Evolutionary conservation across 2,329 filamentous ascomycete genomes (phyloP).

Genomic region (Xylaria hypoxylon): DNA sequence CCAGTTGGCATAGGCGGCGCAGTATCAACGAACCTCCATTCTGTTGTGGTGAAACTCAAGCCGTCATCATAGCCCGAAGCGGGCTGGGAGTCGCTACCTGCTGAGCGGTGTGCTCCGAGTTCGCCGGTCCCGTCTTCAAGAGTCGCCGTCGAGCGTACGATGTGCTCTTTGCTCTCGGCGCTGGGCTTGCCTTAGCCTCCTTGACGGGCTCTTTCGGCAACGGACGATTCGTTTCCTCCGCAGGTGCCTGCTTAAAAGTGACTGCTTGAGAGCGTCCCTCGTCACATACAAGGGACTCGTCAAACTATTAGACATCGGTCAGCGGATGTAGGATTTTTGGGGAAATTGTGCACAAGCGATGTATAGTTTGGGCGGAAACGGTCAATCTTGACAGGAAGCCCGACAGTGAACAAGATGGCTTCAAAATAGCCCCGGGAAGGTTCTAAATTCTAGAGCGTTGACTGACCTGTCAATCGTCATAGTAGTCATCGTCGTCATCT

Average conservation of each 20-base stretch:
- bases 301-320: conserved; percentile 81
- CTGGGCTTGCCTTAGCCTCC: conserved; percentile 43
- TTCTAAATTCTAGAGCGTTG: conserved; percentile 37
- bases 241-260: conserved; percentile 55
- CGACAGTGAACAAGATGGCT: conserved; percentile 25
- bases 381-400: conserved; percentile 19
- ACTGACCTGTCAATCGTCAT: conserved; percentile 66
- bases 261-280: conserved; percentile 83
- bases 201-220: conserved; percentile 58
- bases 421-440: conserved; percentile 30
- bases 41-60: conserved; percentile 55
- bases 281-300: conserved; percentile 81
- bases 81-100: conserved; percentile 72
- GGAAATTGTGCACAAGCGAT: conserved; percentile 12
- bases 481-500: conserved; percentile 93
- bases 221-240: conserved; percentile 55
- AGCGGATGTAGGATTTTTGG: conserved; percentile 49
- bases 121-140: conserved; percentile 59
- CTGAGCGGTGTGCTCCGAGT: conserved; percentile 57
- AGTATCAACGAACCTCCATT: conserved; percentile 46
- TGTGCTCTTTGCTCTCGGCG: conserved; percentile 49
- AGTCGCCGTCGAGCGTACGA: conserved; percentile 59
- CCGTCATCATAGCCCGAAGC: conserved; percentile 75
- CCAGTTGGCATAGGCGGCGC: background rate
- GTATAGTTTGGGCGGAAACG: conserved; percentile 5